These are phyloP conservation scores for Hypseocharis bilobata DNA, from an alignment of 441 rosid species.

Conservation along the genomic window DNA sequence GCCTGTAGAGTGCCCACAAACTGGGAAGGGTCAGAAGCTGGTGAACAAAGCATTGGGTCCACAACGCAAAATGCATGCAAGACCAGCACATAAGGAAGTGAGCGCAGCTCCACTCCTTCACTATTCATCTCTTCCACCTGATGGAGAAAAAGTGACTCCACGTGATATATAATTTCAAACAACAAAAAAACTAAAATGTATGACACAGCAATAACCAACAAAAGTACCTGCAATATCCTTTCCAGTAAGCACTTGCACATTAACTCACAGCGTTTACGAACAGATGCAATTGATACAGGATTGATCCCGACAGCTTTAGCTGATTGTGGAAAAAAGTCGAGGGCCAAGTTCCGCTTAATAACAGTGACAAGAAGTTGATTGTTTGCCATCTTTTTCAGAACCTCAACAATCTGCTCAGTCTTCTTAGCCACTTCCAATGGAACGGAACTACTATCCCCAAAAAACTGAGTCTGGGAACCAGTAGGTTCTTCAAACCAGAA, in stretches of 20 bases:
- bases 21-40: constrained; percentile 84
- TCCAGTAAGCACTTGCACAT: constrained; percentile 97
- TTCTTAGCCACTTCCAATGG: constrained; percentile 82
- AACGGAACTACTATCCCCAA: constrained; percentile 79
- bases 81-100: constrained; percentile 76
- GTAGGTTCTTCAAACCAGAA: constrained; percentile 97
- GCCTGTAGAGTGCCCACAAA: constrained; percentile 86
- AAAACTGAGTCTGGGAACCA: constrained; percentile 54
- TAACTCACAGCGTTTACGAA: constrained; percentile 81
- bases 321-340: constrained; percentile 90
- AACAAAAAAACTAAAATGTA: constrained; percentile 14
- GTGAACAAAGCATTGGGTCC: constrained; percentile 88
- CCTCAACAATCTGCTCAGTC: constrained; percentile 93
- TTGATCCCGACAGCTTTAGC: constrained; percentile 94
- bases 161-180: constrained; percentile 17
- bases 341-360: constrained; percentile 79
- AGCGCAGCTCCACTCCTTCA: constrained; percentile 52
- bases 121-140: constrained; percentile 84
- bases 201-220: constrained; percentile 8
- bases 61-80: constrained; percentile 92
- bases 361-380: constrained; percentile 84
- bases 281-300: constrained; percentile 72
- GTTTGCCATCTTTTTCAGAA: constrained; percentile 63
- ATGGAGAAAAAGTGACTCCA: constrained; percentile 17
- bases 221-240: constrained; percentile 76